phyloP scores from a whole-genome alignment of 2,329 filamentous ascomycete genomes.

The Scedosporium minutisporum region DNA sequence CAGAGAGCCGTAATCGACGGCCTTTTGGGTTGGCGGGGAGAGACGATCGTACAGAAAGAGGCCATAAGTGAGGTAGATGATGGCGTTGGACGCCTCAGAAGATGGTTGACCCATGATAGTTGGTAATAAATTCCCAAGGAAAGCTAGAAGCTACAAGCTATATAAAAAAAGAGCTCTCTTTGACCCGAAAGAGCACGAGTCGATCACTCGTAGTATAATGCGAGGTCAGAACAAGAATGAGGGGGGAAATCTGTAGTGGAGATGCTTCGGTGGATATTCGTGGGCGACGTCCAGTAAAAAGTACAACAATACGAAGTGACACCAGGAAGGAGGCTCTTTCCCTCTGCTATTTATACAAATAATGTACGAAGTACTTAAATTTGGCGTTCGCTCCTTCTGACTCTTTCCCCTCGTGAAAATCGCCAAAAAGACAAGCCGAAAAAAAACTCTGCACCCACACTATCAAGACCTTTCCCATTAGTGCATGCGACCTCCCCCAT shows the following conservation, averaged over 20 bases:
- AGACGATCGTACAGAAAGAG: slow-evolving; percentile 56
- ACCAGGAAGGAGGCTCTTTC: no score
- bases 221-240: background rate
- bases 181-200: background rate
- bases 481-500: background rate
- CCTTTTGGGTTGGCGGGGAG: background rate
- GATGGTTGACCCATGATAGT: slow-evolving; percentile 64
- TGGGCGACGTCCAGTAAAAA: no score
- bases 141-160: background rate
- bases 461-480: background rate
- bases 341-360: background rate
- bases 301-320: no score
- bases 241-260: background rate
- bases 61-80: slow-evolving; percentile 73
- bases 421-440: background rate
- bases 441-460: background rate
- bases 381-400: background rate
- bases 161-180: no score
- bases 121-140: background rate
- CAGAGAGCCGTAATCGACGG: no score
- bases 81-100: slow-evolving; percentile 66
- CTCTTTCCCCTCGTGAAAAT: background rate
- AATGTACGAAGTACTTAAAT: no score
- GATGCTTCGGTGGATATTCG: no score
- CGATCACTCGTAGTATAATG: background rate